phyloP scores from a whole-genome alignment of 2,329 filamentous ascomycete species.

The Hymenoscyphus linearis region DNA sequence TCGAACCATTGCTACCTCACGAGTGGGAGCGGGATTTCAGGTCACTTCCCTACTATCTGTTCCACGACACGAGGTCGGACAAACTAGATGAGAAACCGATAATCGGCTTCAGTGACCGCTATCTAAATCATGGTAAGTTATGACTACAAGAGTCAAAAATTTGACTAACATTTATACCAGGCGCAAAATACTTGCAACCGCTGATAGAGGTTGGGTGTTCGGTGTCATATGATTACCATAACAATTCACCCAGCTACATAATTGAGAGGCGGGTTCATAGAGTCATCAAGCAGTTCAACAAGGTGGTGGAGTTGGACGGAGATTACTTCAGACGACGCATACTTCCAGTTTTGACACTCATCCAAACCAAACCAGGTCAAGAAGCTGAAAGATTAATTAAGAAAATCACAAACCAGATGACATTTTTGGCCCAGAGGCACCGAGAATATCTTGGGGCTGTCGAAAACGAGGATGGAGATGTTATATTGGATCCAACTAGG shows the following conservation, averaged over 20 bases:
- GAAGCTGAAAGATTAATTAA: constrained; percentile 17
- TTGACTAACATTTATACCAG: constrained; percentile 17
- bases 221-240: not conserved
- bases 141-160: not conserved
- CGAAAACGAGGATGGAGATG: constrained; percentile 18
- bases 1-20: constrained; percentile 27
- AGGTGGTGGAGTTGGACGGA: constrained; percentile 33
- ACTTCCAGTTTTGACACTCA: constrained; percentile 27
- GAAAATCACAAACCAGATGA: constrained; percentile 26
- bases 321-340: constrained; percentile 26
- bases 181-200: constrained; percentile 24
- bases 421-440: constrained; percentile 25
- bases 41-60: constrained; percentile 28
- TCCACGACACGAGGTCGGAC: constrained; percentile 11
- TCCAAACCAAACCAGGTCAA: constrained; percentile 18
- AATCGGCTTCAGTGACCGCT: constrained; percentile 11
- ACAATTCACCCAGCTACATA: not conserved
- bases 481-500: constrained; percentile 18
- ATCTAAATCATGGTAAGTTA: not conserved
- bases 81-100: constrained; percentile 21
- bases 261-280: not conserved
- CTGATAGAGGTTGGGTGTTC: constrained; percentile 27
- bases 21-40: constrained; percentile 29
- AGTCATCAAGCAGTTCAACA: constrained; percentile 30
- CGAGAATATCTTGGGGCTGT: constrained; percentile 20